These are phyloP conservation scores for Thelonectria blattea DNA, from an alignment of 2,329 filamentous ascomycete species.

Conservation along the genomic window DNA sequence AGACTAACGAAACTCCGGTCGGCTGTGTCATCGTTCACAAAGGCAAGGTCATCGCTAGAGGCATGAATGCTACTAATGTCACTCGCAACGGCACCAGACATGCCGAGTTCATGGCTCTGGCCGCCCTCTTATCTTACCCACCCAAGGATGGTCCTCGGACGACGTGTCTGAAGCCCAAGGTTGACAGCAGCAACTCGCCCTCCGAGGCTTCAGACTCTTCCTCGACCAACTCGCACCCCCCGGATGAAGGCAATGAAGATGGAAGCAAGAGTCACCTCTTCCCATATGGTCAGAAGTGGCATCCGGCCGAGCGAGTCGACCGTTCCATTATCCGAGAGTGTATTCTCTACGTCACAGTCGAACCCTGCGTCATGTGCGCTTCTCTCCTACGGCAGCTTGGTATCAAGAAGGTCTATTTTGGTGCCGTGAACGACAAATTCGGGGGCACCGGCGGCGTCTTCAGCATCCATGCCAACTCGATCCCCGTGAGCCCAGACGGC, in stretches of 20 bases:
- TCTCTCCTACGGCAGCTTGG: slow-evolving; percentile 87
- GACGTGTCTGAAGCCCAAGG: slow-evolving; percentile 44
- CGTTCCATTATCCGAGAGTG: slow-evolving; percentile 71
- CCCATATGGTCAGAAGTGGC: slow-evolving; percentile 66
- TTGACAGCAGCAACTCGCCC: slow-evolving; percentile 31
- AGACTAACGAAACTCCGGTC: slow-evolving; percentile 90
- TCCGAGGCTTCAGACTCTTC: slow-evolving; percentile 35
- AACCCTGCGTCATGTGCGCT: slow-evolving; percentile 99
- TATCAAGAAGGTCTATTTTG: slow-evolving; percentile 91
- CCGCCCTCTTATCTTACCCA: slow-evolving; percentile 57
- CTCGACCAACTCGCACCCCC: slow-evolving; percentile 29
- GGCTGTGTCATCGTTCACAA: slow-evolving; percentile 91
- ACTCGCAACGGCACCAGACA: slow-evolving; percentile 92
- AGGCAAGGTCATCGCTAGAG: slow-evolving; percentile 79
- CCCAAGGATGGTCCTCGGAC: slow-evolving; percentile 38
- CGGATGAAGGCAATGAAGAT: slow-evolving; percentile 58
- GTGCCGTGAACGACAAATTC: slow-evolving; percentile 95
- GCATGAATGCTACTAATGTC: slow-evolving; percentile 97
- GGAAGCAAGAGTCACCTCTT: slow-evolving; percentile 62
- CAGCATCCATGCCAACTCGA: slow-evolving; percentile 74
- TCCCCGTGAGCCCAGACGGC: slow-evolving; percentile 46
- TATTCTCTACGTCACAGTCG: slow-evolving; percentile 93
- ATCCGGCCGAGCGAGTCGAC: slow-evolving; percentile 63
- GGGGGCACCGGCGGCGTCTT: slow-evolving; percentile 95
- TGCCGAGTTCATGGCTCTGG: slow-evolving; percentile 90